Conservation (phyloP, 768 basidiomycete species). For the Pholiota molesta region DNA sequence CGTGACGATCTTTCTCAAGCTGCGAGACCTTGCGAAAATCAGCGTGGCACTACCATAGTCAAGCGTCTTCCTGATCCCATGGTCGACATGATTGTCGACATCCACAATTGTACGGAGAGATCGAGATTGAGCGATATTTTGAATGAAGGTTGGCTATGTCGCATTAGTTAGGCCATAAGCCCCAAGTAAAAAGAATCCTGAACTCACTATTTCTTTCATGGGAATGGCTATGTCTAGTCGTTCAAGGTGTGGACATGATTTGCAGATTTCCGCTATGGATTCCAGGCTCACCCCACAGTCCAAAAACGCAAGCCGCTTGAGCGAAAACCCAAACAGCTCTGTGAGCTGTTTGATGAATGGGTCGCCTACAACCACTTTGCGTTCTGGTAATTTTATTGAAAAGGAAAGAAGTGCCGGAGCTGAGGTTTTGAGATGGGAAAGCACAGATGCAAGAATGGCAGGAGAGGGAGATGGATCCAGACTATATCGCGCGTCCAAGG, state of each 20-base stretch:
- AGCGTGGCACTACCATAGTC: constrained; percentile 37
- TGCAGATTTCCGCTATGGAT: constrained; percentile 43
- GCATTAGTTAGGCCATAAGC: neutral
- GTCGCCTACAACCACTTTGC: constrained; percentile 38
- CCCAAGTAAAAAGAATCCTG: neutral
- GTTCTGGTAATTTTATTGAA: constrained; percentile 48
- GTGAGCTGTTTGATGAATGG: constrained; percentile 47
- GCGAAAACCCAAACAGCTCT: constrained; percentile 40
- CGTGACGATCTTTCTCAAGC: constrained; percentile 49
- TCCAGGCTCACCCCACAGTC: constrained; percentile 45
- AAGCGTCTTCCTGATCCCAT: constrained; percentile 42
- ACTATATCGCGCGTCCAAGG: constrained; percentile 50
- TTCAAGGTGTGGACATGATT: constrained; percentile 47
- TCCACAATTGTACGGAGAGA: constrained; percentile 50
- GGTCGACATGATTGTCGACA: constrained; percentile 43
- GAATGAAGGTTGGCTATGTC: constrained; percentile 34
- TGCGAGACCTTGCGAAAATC: constrained; percentile 44
- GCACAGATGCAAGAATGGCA: constrained; percentile 30
- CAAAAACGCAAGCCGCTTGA: constrained; percentile 49
- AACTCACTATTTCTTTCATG: constrained; percentile 49
- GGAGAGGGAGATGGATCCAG: constrained; percentile 33
- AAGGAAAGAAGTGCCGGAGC: constrained; percentile 39
- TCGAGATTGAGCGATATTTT: constrained; percentile 36
- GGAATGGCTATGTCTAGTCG: constrained; percentile 55
- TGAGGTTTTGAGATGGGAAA: constrained; percentile 34